Base-by-base conservation (phyloP, 805 yeast species). In the Kockiozyma suomiensis region DNA sequence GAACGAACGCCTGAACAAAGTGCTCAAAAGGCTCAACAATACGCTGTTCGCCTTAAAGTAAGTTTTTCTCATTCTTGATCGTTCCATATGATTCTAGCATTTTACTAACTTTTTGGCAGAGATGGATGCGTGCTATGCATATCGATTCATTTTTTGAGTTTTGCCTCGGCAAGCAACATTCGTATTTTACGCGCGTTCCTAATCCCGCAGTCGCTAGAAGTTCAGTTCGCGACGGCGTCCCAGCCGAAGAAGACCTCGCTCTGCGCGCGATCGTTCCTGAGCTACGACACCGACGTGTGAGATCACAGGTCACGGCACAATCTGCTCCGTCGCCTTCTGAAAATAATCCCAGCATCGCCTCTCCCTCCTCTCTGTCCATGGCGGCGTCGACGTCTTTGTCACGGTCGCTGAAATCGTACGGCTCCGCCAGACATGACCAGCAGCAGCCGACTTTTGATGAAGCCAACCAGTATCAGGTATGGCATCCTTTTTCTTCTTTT, bases 121-220 rank as follows among this genome's bases (percentile, higher is more conserved):
- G 63, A 46, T 64, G 67, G 67, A 62, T 64, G 67, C 50, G 61
- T 4, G 60, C 62, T 4, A 64, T 62, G 66, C 67, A 64, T 23
- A 59, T 64, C 43, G 67, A 64, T 51, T 61, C 66, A 13, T 64
- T 62, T 37, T 64, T 64, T 35, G 67, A 62, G 50, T 62, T 48
- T 26, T 59, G 65, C 51, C 40, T 62, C 54, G 58, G 56, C n/a
- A 54, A 58, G 28, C 41, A 59, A 12, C 62, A 58, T 23, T 57
- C 35, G 5, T 64, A 64, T 47, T 64, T 52, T 38, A 49, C 53
- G 4, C 56, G 49, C 37, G 51, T 64, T 21, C 67, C 67, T 4
- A 62, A 54, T 25, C 65, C 62, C 33, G 26, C 51, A 23, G 25
- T 12, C 8, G 42, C 47, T 13, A 23, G 7, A 10, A 33, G n/a